Evolutionary conservation across 352 stramenopile species (phyloP), one percentile per base, ranked within the genome.

Genomic region (Phytophthora constricta): DNA sequence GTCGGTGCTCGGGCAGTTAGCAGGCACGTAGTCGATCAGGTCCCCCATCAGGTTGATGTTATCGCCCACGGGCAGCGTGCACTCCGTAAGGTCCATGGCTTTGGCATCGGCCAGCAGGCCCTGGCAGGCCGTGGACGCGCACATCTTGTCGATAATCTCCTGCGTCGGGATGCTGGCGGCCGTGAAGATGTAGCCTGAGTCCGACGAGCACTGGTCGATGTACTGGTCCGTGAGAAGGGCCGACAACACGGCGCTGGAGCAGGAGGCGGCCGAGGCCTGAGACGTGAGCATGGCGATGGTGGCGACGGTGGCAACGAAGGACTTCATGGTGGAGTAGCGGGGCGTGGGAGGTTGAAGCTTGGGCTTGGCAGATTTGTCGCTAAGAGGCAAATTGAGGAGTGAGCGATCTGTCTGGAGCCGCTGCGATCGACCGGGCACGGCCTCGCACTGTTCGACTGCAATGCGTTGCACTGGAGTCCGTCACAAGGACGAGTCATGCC

Each of bases 301-400:
- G 46, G 46, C 42, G n/a, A 68, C 13, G 27, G 50, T 53, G 39
- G 60, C 42, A 66, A 65, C 49, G 43, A 79, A 72, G 42, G 53
- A 75, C 57, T 78, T 75, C 70, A 78, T 78, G 5, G 37, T 70
- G 54, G 55, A 54, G 54, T 54, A 42, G 39, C n/a, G 16, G 33
- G 37, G 20, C 17, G 47, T 63, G 49, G 65, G 43, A 62, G 62
- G 41, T 69, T 66, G 49, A 49, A 37, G 61, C 52, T 58, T 58
- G 46, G 53, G 26, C 46, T 33, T 28, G 51, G 22, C 41, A 57
- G 65, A 78, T 78, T 75, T 72, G 70, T 67, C 66, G 60, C 50
- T 70, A 60, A 54, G n/a, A 75, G 58, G 72, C 72, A 77, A 77
- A 75, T 80, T 72, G 58, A 48, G 63, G 42, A 68, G 46, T 72